Base-by-base conservation (phyloP, 2,329 filamentous ascomycete species). In the Pezicula radicicola region DNA sequence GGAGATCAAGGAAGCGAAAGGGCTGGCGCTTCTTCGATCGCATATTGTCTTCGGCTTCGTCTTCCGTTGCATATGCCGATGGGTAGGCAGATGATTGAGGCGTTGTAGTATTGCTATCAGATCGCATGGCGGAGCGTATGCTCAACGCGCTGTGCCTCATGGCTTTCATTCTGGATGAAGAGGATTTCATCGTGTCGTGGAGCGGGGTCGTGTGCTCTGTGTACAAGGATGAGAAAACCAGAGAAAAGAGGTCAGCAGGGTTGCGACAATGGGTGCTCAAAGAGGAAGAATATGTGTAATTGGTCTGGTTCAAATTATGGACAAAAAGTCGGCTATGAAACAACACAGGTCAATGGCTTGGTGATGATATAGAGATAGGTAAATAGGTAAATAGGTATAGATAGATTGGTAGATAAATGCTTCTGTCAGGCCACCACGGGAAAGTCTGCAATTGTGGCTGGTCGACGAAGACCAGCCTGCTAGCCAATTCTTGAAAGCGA, bases 1-100 rank as follows among this genome's bases (percentile, higher is more conserved):
- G 88, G 1, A 92, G 72, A 28, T 79, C 73, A 52, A 91, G 75
- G 66, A 91, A 88, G 7, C 73, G 79, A 50, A 89, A 89, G 0
- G 80, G 76, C 42, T 69, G 35, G 16, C 25, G 27, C n/a, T 46
- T 49, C 19, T n/a, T 43, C 42, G 18, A 15, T 12, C 13, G 12
- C 9, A 40, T n/a, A 16, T 51, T 53, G 28, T 36, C 55, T 56
- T 59, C 41, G 37, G 49, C 52, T 53, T 55, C 35, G 8, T 60
- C 62, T 51, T 64, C 62, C 4, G 62, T 62, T 3, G 63, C 59
- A 48, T 59, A 63, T 18, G 62, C 48, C 7, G 63, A 60, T 18
- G 58, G 55, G 46, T 55, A 58, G 15, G 51, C 40, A 6, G 55
- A 61, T 7, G 59, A 58, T 8, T 28, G 50, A 9, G 53, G 56